These are phyloP conservation scores for Caloboletus firmus DNA, from an alignment of 1,284 basidiomycete genomes.

Conservation along the genomic window DNA sequence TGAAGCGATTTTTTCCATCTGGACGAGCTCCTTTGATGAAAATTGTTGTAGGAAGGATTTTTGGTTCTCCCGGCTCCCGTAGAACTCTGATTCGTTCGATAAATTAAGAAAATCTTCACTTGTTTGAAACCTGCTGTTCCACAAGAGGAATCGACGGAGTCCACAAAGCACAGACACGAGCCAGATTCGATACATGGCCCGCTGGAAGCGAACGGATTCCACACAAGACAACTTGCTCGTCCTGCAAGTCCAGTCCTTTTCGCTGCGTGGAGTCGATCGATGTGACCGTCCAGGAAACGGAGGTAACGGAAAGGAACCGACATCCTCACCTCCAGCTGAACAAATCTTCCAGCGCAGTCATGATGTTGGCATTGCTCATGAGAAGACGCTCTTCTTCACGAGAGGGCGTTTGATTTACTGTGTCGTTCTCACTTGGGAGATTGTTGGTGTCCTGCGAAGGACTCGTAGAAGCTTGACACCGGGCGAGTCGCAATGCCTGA, in stretches of 20 bases:
- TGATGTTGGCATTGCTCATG: not conserved
- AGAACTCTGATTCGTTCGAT: not conserved
- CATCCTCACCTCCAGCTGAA: not conserved
- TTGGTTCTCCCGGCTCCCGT: not conserved
- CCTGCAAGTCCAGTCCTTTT: not conserved
- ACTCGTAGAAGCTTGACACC: not conserved
- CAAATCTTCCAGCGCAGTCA: not conserved
- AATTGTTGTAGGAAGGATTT: not conserved
- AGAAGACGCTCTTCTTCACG: constrained; percentile 12
- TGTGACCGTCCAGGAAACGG: not conserved
- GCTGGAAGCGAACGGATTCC: not conserved
- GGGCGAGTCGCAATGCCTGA: not conserved
- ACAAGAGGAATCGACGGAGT: not conserved
- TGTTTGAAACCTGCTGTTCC: no score
- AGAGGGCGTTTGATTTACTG: constrained; percentile 18
- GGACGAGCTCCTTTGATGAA: not conserved
- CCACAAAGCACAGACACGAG: not conserved
- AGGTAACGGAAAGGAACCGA: not conserved
- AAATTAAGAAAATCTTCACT: not conserved
- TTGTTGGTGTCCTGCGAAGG: not conserved
- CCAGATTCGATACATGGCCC: not conserved
- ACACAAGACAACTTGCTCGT: not conserved
- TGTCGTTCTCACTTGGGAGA: constrained; percentile 7
- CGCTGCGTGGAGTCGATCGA: not conserved
- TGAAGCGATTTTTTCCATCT: not conserved